phyloP scores from a whole-genome alignment of 495 filamentous ascomycete genomes.

The Ramalina intermedia region DNA sequence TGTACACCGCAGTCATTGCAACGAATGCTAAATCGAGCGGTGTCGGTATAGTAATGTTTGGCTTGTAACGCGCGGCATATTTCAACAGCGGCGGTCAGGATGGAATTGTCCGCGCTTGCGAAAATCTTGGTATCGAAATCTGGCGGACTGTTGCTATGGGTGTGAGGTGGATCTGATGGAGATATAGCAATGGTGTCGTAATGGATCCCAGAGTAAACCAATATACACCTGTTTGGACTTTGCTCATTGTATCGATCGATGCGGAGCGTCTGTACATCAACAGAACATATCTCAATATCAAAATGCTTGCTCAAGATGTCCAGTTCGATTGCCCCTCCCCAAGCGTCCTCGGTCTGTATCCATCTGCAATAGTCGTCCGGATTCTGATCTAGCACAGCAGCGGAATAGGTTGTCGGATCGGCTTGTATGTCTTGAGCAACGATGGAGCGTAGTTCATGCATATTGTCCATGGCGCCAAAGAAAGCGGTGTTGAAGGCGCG shows the following conservation, averaged over 20 bases:
- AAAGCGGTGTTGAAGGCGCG: slow-evolving; percentile 72
- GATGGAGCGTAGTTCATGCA: slow-evolving; percentile 63
- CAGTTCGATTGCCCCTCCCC: slow-evolving; percentile 90
- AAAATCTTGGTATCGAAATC: slow-evolving; percentile 72
- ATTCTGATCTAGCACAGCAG: slow-evolving; percentile 58
- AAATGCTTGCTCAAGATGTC: slow-evolving; percentile 76
- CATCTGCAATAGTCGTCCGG: slow-evolving; percentile 71
- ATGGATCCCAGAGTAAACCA: slow-evolving; percentile 90
- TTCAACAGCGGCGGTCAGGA: slow-evolving; percentile 53
- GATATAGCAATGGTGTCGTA: slow-evolving; percentile 83
- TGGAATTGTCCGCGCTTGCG: slow-evolving; percentile 48
- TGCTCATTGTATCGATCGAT: slow-evolving; percentile 76
- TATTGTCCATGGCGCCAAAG: slow-evolving; percentile 54
- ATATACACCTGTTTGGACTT: slow-evolving; percentile 51
- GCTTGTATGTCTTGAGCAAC: slow-evolving; percentile 67
- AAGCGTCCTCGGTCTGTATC: slow-evolving; percentile 66
- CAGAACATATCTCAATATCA: slow-evolving; percentile 70
- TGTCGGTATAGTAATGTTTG: slow-evolving; percentile 84
- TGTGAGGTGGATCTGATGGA: slow-evolving; percentile 43
- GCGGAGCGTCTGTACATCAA: slow-evolving; percentile 57
- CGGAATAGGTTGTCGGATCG: slow-evolving; percentile 54
- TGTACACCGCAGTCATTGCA: slow-evolving; percentile 64
- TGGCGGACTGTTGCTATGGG: slow-evolving; percentile 41
- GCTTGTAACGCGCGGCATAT: slow-evolving; percentile 56
- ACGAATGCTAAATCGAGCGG: slow-evolving; percentile 62